These are phyloP conservation scores for Penicillium macrosclerotiorum DNA, from an alignment of 495 filamentous ascomycete genomes.

Conservation along the genomic window DNA sequence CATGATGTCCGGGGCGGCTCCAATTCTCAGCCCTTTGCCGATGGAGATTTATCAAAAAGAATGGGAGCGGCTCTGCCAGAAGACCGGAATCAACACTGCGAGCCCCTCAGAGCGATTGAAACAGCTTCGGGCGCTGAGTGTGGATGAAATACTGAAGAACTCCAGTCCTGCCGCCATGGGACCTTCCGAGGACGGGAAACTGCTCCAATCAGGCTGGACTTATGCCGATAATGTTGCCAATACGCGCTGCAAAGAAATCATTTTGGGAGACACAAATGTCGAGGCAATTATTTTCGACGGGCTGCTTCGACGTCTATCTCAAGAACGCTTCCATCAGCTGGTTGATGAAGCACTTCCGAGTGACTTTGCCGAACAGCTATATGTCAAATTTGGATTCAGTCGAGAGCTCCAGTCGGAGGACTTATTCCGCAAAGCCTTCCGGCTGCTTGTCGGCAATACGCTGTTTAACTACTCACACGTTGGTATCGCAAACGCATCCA, in stretches of 20 bases:
- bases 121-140: neutral
- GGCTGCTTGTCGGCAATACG: slow-evolving; percentile 2
- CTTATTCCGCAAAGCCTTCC: slow-evolving; percentile 4
- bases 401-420: neutral
- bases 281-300: slow-evolving; percentile 10
- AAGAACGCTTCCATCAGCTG: neutral
- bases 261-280: slow-evolving; percentile 6
- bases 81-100: neutral
- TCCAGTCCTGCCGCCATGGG: slow-evolving; percentile 4
- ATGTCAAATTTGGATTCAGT: slow-evolving; percentile 1
- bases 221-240: slow-evolving; percentile 2
- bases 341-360: neutral
- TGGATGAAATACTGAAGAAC: slow-evolving; percentile 1
- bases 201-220: neutral
- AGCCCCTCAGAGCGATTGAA: neutral
- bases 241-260: slow-evolving; percentile 7
- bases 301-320: neutral
- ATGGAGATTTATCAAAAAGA: neutral
- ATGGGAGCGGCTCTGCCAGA: slow-evolving; percentile 3
- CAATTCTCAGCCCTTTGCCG: neutral
- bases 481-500: slow-evolving; percentile 2
- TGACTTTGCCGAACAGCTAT: neutral
- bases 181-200: slow-evolving; percentile 1
- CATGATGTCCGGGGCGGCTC: slow-evolving; percentile 6
- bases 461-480: slow-evolving; percentile 7